Base-by-base conservation (phyloP, 179 eudicot genomes). In the Pouteria campechiana region DNA sequence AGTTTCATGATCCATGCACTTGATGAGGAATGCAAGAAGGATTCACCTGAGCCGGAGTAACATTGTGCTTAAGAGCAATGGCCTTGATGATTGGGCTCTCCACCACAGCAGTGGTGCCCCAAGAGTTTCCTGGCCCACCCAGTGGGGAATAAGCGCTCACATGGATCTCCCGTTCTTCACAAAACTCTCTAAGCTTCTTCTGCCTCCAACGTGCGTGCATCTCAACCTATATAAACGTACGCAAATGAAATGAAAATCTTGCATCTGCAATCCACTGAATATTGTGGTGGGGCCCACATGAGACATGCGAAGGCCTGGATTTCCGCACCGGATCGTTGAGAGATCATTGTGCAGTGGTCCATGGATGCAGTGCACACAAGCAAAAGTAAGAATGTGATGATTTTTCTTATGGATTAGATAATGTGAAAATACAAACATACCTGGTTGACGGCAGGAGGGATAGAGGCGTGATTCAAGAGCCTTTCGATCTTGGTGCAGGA, bases 171-270 rank as follows among this genome's bases (percentile, higher is more conserved):
- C 63, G 47, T 5, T 65, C 67, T 25, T 39, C 41, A 39, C 87
- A 75, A 1, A 52, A 56, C 36, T 62, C 47, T 36, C 79, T 71
- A 2, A 78, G 58, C 74, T 75, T 75, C 32, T 38, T 50, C 54
- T 78, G 87, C 64, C 76, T 75, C 87, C 87, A 78, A 76, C 60
- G 72, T 24, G 87, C 82, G 54, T 75, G 82, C 87, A 78, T 75
- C 36, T 78, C 82, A 17, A 78, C 75, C 81, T 75, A 61, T 29
- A 19, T 14, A 20, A 41, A 21, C 8, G 24, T 41, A 20, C 3
- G 24, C 12, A 2, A 20, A 1, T 20, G 21, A 19, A 8, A 41
- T 15, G 28, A 13, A n/a, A 22, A n/a, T n/a, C n/a, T n/a, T n/a
- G n/a, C n/a, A n/a, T n/a, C n/a, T n/a, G n/a, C n/a, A n/a, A n/a